These are phyloP conservation scores for Ustulina deusta DNA, from an alignment of 2,329 filamentous ascomycete genomes.

Conservation along the genomic window DNA sequence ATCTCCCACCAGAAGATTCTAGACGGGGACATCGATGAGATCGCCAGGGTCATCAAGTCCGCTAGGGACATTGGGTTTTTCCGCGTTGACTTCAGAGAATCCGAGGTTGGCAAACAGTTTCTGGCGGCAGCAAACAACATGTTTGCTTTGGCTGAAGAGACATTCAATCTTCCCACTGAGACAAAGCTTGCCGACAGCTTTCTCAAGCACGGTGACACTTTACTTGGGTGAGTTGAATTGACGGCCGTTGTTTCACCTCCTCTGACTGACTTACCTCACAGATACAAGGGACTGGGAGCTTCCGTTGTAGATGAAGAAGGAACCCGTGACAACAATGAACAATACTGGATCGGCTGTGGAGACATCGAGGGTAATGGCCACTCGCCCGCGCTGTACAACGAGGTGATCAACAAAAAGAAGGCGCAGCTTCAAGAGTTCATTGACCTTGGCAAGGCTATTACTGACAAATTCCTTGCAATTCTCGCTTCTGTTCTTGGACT, in stretches of 20 bases:
- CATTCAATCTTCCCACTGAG: conserved; percentile 33
- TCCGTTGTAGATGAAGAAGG: conserved; percentile 36
- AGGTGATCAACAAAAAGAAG: conserved; percentile 32
- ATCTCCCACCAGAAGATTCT: conserved; percentile 35
- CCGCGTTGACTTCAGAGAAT: conserved; percentile 35
- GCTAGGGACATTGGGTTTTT: conserved; percentile 35
- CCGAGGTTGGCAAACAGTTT: conserved; percentile 28
- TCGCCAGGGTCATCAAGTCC: conserved; percentile 33
- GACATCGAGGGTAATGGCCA: conserved; percentile 34
- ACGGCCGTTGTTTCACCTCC: background rate
- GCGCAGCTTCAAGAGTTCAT: conserved; percentile 31
- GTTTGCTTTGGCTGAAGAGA: conserved; percentile 34
- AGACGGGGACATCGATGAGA: conserved; percentile 33
- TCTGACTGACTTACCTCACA: conserved; percentile 13
- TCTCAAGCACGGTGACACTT: conserved; percentile 35
- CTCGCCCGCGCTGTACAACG: conserved; percentile 34
- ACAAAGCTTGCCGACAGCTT: conserved; percentile 37
- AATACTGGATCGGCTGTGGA: conserved; percentile 38
- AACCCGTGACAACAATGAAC: conserved; percentile 35
- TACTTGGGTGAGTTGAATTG: conserved; percentile 28
- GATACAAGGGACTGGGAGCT: conserved; percentile 34
- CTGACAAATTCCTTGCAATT: conserved; percentile 27
- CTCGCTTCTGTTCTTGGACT: conserved; percentile 32
- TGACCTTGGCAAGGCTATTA: conserved; percentile 33
- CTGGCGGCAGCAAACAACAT: conserved; percentile 34